Evolutionary conservation across 805 yeast genomes (phyloP).

Genomic region (Saturnispora sanitii): DNA sequence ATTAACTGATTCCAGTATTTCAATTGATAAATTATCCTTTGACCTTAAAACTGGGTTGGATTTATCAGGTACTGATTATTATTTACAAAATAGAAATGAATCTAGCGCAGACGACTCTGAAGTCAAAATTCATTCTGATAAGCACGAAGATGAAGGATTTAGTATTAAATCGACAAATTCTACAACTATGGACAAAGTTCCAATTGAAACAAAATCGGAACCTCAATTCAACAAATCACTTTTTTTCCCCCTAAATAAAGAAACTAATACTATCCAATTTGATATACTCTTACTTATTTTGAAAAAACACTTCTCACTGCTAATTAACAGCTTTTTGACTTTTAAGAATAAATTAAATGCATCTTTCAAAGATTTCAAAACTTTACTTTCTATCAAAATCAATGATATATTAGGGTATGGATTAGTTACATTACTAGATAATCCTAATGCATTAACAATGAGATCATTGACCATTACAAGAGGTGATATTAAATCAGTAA

Average conservation of each 20-base stretch:
- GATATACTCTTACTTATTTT: conserved; percentile 1
- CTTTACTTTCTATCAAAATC: conserved; percentile 13
- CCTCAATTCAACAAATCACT: neutral
- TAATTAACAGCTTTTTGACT: neutral
- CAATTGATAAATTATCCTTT: neutral
- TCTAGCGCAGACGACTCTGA: neutral
- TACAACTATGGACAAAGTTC: neutral
- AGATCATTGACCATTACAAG: neutral
- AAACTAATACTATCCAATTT: conserved; percentile 1
- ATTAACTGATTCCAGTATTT: neutral
- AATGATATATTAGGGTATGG: conserved; percentile 10
- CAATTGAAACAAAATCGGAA: neutral
- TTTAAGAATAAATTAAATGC: neutral
- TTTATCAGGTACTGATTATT: conserved; percentile 2
- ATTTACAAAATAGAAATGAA: neutral
- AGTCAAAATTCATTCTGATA: neutral
- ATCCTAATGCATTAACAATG: neutral
- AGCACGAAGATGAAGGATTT: neutral
- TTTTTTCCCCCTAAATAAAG: conserved; percentile 1
- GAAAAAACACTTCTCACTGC: neutral
- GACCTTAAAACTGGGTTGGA: neutral
- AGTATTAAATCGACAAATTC: neutral
- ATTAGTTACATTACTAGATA: conserved; percentile 4
- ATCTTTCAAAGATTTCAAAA: conserved; percentile 3
- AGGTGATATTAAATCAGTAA: neutral